Evolutionary conservation across 2,329 filamentous ascomycete genomes (phyloP), one percentile per base, ranked within the genome.

Genomic region (Massarina eburnea): DNA sequence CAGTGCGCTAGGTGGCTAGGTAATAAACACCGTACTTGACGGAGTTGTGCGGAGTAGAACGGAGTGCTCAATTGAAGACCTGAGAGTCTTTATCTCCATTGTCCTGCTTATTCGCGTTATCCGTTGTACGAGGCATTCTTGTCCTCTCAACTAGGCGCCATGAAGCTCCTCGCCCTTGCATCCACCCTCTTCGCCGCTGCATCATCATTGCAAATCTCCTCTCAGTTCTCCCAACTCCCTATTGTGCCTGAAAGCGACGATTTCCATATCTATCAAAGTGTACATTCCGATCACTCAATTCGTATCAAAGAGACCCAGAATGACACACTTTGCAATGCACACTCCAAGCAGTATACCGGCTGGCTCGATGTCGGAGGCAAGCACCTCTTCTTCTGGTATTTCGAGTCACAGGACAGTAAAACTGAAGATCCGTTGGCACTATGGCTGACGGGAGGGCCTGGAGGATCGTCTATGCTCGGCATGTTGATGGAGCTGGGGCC

Each of bases 341-440:
- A 55, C 37, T 67, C 65, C 3, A 61, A 58, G 39, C 63, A 69
- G 39, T 65, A 68, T 39, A 69, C 64, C 6, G 66, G 67, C 35
- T 71, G 66, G 64, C 57, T 71, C 14, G 66, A 68, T 34, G 59
- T 69, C 10, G 69, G 69, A 17, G 43, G 54, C 18, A 73, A 74
- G 40, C 74, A 77, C 49, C 63, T 77, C 42, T 75, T 74, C 58
- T 75, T 73, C 58, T 74, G 72, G 71, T 75, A 72, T 57, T 74
- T 74, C 43, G 72, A 73, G 50, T 69, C 66, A 8, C 66, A 72
- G 34, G 55, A 59, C 44, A 59, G 60, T 19, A 68, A 71, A 3
- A 59, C 70, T 3, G 56, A 66, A 27, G 67, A 70, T 36, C 70
- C 70, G 3, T 46, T 71, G 4, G 59, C 68, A 17, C 58, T 74